Conservation (phyloP, 495 filamentous ascomycete genomes). For the Hyaloscypha finlandica region DNA sequence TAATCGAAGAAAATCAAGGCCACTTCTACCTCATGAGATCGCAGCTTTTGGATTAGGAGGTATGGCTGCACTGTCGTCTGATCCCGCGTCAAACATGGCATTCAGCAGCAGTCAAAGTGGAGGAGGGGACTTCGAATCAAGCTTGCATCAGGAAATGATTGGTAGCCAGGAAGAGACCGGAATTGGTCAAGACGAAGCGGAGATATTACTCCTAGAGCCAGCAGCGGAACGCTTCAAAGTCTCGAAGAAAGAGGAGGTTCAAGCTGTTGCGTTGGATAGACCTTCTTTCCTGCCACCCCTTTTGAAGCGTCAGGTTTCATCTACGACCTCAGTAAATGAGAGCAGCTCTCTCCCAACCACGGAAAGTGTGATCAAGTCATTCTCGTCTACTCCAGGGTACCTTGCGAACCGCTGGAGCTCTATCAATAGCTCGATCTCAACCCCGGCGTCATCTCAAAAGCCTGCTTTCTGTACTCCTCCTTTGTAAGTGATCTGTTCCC, state of each 20-base stretch:
- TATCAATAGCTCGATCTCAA: conserved; percentile 30
- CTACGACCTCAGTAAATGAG: background rate
- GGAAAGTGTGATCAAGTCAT: conserved; percentile 27
- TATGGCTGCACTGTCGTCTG: conserved; percentile 32
- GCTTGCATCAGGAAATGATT: conserved; percentile 16
- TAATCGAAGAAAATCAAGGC: conserved; percentile 85
- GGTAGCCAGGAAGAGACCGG: conserved; percentile 16
- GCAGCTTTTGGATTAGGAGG: conserved; percentile 48
- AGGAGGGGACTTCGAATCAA: conserved; percentile 1
- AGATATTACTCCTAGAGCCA: background rate
- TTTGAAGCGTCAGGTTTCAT: conserved; percentile 7
- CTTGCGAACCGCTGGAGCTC: conserved; percentile 35
- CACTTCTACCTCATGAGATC: conserved; percentile 80
- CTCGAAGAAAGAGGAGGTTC: background rate
- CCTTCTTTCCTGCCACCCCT: conserved; percentile 6
- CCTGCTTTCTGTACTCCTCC: conserved; percentile 23
- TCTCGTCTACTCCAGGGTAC: conserved; percentile 34
- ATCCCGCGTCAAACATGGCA: conserved; percentile 17
- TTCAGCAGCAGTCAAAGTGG: conserved; percentile 20
- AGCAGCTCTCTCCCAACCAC: conserved; percentile 11
- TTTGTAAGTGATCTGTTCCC: conserved; percentile 32
- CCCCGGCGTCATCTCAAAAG: conserved; percentile 19
- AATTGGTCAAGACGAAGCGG: background rate
- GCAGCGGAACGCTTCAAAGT: conserved; percentile 3
- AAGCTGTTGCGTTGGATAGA: background rate